Evolutionary conservation across 1,139 yeast species (phyloP).

Genomic region (Geotrichum bryndzae): DNA sequence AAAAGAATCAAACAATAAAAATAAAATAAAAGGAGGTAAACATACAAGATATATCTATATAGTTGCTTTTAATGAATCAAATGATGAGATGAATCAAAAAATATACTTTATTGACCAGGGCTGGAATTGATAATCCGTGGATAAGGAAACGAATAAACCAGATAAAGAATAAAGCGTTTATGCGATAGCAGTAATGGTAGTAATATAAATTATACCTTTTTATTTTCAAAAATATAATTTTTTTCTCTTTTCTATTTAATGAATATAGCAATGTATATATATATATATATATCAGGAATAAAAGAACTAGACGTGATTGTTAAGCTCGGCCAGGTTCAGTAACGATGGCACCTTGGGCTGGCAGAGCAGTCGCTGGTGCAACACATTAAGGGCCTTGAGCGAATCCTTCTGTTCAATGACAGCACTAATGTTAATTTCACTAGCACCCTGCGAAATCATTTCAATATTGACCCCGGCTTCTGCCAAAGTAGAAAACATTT

Average conservation of each 20-base stretch:
- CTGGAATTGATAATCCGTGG: no score
- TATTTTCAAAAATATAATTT: neutral
- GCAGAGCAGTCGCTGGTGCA: conserved; percentile 66
- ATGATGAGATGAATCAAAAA: neutral
- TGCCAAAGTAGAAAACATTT: conserved; percentile 91
- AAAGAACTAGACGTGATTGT: neutral
- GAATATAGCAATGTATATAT: neutral
- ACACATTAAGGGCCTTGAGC: conserved; percentile 74
- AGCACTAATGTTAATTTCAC: conserved; percentile 92
- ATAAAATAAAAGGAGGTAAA: no score
- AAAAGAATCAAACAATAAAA: no score
- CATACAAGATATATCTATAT: no score
- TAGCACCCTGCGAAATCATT: conserved; percentile 98
- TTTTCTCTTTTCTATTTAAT: no score
- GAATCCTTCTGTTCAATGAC: conserved; percentile 83
- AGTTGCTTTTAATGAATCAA: neutral
- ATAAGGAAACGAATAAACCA: no score
- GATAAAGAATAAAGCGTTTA: no score
- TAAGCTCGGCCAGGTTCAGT: conserved; percentile 7
- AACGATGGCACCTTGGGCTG: conserved; percentile 13
- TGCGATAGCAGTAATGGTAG: no score
- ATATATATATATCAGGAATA: neutral
- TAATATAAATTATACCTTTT: no score
- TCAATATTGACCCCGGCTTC: conserved; percentile 90
- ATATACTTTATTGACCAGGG: neutral